These are phyloP conservation scores for Phaeodactylum tricornutum DNA, from an alignment of 108 stramenopile species.

Conservation along the genomic window DNA sequence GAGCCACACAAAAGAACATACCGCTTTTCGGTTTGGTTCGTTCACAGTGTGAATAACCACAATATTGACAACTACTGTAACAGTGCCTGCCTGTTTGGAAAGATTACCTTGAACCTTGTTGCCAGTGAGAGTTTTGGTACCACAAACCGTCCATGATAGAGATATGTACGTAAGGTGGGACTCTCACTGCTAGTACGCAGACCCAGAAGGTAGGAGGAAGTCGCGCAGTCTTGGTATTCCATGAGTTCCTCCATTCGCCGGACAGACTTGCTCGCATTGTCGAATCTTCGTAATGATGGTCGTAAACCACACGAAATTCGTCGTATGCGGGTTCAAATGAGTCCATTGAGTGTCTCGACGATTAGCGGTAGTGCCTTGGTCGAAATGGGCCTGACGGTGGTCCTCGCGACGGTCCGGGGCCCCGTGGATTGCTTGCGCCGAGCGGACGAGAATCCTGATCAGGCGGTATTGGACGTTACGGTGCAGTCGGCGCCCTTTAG, in stretches of 20 bases:
- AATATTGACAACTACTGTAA: too few relatives aligned
- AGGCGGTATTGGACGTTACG: conserved; percentile 60
- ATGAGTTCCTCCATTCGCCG: conserved; percentile 58
- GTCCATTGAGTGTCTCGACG: conserved; percentile 25
- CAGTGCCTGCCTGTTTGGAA: too few relatives aligned
- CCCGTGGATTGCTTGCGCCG: conserved; percentile 59
- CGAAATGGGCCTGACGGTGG: conserved; percentile 79
- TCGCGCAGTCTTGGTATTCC: background rate
- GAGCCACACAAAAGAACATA: too few relatives aligned
- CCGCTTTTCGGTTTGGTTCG: too few relatives aligned
- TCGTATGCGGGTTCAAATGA: conserved; percentile 62
- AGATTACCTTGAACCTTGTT: too few relatives aligned
- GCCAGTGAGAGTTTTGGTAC: too few relatives aligned
- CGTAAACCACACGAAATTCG: conserved; percentile 77
- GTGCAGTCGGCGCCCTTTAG: conserved; percentile 63
- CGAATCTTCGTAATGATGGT: conserved; percentile 81
- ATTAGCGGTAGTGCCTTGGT: conserved; percentile 60
- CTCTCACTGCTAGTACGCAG: too few relatives aligned
- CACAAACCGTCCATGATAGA: too few relatives aligned
- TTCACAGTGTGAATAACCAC: too few relatives aligned
- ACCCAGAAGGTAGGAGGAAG: too few relatives aligned
- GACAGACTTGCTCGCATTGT: conserved; percentile 67
- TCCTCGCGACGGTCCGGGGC: conserved; percentile 46
- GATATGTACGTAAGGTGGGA: too few relatives aligned
- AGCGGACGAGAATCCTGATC: conserved; percentile 65